A percentile compares a stretch with the other conserved stretches of the same genome.
Evolutionary conservation across 495 filamentous ascomycete genomes (phyloP).

Genomic region (Penicillium arizonense): DNA sequence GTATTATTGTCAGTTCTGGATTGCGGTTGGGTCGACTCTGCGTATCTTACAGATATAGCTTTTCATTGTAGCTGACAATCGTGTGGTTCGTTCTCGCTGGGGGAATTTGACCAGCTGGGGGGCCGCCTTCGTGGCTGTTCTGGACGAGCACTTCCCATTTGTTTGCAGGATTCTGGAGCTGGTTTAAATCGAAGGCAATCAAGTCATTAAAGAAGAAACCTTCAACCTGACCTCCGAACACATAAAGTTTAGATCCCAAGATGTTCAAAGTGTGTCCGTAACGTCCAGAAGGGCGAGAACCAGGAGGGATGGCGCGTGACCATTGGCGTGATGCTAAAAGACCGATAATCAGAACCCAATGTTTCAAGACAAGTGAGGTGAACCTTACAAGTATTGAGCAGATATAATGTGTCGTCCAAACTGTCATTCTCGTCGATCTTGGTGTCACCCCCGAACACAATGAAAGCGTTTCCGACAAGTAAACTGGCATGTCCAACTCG

Average conservation of each 20-base stretch:
- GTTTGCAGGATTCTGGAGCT: constrained; percentile 81
- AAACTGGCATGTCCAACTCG: constrained; percentile 94
- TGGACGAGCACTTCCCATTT: constrained; percentile 89
- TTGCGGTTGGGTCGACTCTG: too few relatives aligned
- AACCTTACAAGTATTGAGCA: constrained; percentile 92
- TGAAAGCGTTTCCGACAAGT: constrained; percentile 97
- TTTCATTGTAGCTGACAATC: constrained; percentile 87
- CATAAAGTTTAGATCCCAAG: constrained; percentile 90
- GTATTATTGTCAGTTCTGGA: background rate
- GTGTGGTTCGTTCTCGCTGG: constrained; percentile 94
- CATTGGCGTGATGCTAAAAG: constrained; percentile 88
- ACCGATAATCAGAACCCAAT: constrained; percentile 6
- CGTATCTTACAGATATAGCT: constrained; percentile 78
- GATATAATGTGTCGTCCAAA: constrained; percentile 91
- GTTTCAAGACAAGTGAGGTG: background rate
- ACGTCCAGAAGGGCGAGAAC: constrained; percentile 78
- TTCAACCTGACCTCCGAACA: constrained; percentile 97
- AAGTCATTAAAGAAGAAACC: constrained; percentile 97
- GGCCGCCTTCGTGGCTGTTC: constrained; percentile 68
- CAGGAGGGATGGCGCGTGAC: constrained; percentile 86
- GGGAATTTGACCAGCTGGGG: constrained; percentile 67
- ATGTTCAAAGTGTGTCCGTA: constrained; percentile 98
- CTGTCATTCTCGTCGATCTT: constrained; percentile 91
- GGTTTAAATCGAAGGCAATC: constrained; percentile 94
- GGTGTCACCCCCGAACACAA: constrained; percentile 98